Evolutionary conservation across 2,329 filamentous ascomycete species (phyloP), one percentile per base, ranked within the genome.

Genomic region (Fusarium poae): DNA sequence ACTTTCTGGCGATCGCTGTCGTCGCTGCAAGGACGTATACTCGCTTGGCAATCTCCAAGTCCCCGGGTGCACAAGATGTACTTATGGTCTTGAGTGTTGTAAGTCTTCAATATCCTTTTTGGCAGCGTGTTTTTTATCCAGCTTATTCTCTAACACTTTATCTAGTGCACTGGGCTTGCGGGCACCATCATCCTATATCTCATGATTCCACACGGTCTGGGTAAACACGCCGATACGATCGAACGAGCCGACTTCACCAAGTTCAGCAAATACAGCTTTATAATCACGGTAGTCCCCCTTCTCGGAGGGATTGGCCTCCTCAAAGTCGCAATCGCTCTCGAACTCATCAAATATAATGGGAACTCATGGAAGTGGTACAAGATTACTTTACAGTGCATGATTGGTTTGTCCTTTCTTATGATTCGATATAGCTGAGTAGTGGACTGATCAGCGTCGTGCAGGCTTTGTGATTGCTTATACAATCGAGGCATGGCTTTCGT

Each of bases 81-180:
- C 23, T 50, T 13, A 50, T 39, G 46, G 23, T 39, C 7, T 39
- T 50, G 16, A 39, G 46, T 50, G 46, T 34, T n/a, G 34, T 50
- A 50, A 37, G 32, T 15, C 11, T 27, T 39, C 5, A 9, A 16
- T 20, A 18, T 37, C 5, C 5, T 20, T 10, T 2, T 16, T 6
- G 7, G 8, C 12, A 18, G 23, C 21, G 16, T 27, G 18, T 10
- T 18, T 37, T 5, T 10, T 12, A 15, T n/a, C 3, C 10, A 27
- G 7, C 21, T 10, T 35, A 6, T 12, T 12, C 3, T 25, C 46
- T 50, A 39, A 50, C 34, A 6, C 16, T 9, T 3, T 5, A 2
- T 25, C 6, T n/a, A 50, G 46, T 50, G 46, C 10, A 50, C 46
- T 20, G 46, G 46, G 18, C 46, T 50, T 10, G 23, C 9, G 7